These are phyloP conservation scores for Pecoramyces ruminantium DNA, from an alignment of 192 early-diverging fungal genomes.

Conservation along the genomic window DNA sequence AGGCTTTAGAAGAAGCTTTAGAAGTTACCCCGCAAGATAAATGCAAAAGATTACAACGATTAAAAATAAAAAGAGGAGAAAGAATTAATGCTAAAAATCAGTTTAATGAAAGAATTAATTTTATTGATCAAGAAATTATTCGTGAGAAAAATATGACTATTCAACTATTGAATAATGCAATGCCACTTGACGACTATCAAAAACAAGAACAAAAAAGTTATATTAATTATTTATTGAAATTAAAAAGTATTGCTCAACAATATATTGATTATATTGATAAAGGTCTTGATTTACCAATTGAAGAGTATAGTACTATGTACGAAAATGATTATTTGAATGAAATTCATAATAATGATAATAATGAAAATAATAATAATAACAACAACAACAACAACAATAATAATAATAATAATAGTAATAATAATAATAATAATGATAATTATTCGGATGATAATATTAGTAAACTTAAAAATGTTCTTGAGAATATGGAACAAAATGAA, in stretches of 20 bases:
- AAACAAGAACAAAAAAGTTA: neutral
- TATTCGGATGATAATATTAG: neutral
- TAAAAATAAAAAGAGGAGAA: too few relatives aligned
- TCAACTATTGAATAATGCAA: neutral
- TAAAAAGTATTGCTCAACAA: neutral
- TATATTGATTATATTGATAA: neutral
- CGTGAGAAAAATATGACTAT: neutral
- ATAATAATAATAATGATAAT: neutral
- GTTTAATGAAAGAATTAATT: neutral
- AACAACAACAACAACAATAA: too few relatives aligned
- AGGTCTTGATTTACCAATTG: neutral
- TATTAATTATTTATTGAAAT: neutral
- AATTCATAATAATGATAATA: neutral
- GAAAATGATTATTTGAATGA: neutral
- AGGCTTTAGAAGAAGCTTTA: too few relatives aligned
- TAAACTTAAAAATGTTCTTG: neutral
- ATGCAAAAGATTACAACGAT: too few relatives aligned
- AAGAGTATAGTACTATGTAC: neutral
- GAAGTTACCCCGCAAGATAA: too few relatives aligned
- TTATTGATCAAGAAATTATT: neutral
- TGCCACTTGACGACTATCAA: neutral
- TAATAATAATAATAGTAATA: neutral
- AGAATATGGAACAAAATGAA: neutral
- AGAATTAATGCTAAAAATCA: slow-evolving; percentile 9
- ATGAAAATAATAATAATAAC: neutral